Percentiles rank a stretch among this genome's conserved stretches.
Evolutionary conservation across 2,329 filamentous ascomycete genomes (phyloP).

Genomic region (Diaporthe citri): DNA sequence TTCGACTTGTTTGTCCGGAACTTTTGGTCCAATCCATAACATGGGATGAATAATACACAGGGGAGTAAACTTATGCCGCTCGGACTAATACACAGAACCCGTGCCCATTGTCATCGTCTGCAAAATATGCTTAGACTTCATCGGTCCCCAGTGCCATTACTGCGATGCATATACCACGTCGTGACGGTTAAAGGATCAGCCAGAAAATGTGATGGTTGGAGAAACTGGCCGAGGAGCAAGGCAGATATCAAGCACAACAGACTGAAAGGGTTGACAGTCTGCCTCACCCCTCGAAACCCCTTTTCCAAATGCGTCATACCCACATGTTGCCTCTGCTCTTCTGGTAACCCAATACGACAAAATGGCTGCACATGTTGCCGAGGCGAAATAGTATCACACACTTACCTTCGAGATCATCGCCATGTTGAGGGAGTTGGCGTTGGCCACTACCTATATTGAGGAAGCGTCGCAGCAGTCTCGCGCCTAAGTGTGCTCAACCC

Average conservation of each 20-base stretch:
- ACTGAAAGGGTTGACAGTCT: background rate
- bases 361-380: background rate
- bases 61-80: constrained; percentile 5
- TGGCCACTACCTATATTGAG: background rate
- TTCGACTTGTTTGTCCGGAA: background rate
- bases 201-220: background rate
- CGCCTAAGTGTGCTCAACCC: background rate
- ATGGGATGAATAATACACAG: background rate
- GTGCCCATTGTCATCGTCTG: background rate
- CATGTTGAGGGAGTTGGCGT: background rate
- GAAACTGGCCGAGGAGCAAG: background rate
- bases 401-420: background rate
- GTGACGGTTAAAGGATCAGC: background rate
- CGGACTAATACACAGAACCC: background rate
- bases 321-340: background rate
- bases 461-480: background rate
- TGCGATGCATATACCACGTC: background rate
- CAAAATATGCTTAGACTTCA: background rate
- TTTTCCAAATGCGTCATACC: background rate
- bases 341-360: background rate
- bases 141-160: background rate
- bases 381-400: background rate
- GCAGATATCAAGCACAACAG: background rate
- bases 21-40: background rate
- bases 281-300: background rate